Percentiles rank a stretch among this genome's conserved stretches.
Evolutionary conservation across 1,284 basidiomycete species (phyloP).

Genomic region (Stygiomarasmius scandens): DNA sequence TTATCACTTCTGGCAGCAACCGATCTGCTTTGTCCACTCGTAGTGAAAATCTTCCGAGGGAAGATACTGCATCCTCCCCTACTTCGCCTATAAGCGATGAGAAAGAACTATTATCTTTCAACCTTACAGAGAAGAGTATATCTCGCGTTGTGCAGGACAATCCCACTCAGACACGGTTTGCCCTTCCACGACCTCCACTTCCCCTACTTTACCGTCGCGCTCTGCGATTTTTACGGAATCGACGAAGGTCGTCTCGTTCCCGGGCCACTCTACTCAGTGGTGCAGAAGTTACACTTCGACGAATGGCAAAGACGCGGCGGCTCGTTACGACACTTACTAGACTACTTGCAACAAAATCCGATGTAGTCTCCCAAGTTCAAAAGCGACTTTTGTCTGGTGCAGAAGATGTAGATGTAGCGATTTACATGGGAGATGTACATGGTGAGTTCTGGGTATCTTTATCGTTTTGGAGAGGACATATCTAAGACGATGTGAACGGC

Average conservation of each 20-base stretch:
- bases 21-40: neutral
- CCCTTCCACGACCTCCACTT: constrained; percentile 32
- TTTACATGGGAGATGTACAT: constrained; percentile 93
- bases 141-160: constrained; percentile 5
- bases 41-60: neutral
- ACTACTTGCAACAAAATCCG: constrained; percentile 79
- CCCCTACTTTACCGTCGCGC: constrained; percentile 34
- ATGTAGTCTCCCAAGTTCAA: constrained; percentile 80
- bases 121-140: constrained; percentile 8
- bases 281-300: constrained; percentile 52
- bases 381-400: constrained; percentile 66
- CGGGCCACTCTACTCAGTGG: constrained; percentile 26
- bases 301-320: constrained; percentile 82
- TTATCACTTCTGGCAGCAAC: constrained; percentile 52
- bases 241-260: constrained; percentile 4
- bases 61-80: neutral
- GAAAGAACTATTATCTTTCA: neutral
- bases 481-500: constrained; percentile 10
- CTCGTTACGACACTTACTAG: constrained; percentile 84
- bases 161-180: constrained; percentile 33
- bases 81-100: too few relatives aligned
- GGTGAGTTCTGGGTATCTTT: constrained; percentile 48
- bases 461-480: neutral
- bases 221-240: constrained; percentile 26
- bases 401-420: constrained; percentile 70